Conservation (phyloP, 257 asterid genomes). For the Leptodermis oblonga region DNA sequence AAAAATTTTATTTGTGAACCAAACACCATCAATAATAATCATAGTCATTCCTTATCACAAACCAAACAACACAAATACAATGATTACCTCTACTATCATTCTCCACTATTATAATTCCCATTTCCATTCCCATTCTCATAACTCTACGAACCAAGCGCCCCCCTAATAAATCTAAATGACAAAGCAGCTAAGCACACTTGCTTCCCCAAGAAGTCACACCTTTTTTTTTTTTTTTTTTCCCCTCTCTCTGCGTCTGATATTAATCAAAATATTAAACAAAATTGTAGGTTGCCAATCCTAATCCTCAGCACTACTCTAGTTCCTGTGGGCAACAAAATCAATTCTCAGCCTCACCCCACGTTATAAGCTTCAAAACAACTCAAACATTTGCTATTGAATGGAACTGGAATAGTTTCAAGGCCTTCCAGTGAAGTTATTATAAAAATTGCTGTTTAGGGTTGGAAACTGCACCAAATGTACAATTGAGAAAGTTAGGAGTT, state of each 20-base stretch:
- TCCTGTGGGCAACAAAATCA: neutral
- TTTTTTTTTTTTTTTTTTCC: neutral
- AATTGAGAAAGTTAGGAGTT: too few species aligned
- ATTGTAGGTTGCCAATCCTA: neutral
- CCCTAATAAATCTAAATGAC: too few species aligned
- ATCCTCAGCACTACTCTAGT: neutral
- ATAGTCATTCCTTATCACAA: too few species aligned
- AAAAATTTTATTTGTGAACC: too few species aligned
- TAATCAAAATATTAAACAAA: neutral
- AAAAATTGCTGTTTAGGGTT: neutral
- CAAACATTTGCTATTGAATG: neutral
- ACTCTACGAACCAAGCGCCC: too few species aligned
- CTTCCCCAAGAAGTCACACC: neutral
- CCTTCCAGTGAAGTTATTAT: neutral
- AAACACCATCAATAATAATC: too few species aligned
- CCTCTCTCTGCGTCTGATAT: too few species aligned
- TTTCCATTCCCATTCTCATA: too few species aligned
- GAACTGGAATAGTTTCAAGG: neutral
- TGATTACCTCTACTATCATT: too few species aligned
- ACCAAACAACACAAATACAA: too few species aligned
- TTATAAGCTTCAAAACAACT: neutral
- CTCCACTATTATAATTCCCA: too few species aligned
- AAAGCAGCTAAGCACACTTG: conserved; percentile 1
- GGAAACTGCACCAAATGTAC: neutral
- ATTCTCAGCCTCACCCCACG: neutral